phyloP scores from a whole-genome alignment of 2,329 filamentous ascomycete genomes.

The Apiospora sp. region DNA sequence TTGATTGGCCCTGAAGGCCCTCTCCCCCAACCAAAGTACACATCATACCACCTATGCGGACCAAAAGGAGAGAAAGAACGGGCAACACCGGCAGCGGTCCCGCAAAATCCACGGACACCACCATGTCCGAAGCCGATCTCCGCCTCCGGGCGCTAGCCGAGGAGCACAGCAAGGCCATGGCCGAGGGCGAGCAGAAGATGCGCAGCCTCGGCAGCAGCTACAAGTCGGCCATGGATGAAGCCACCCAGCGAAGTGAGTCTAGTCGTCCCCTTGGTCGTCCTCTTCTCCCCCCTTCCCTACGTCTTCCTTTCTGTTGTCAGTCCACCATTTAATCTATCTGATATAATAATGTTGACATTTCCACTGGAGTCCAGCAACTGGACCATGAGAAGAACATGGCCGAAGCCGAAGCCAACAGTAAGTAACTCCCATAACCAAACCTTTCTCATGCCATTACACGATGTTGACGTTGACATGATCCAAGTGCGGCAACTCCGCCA shows the following conservation, averaged over 20 bases:
- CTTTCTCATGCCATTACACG: background rate
- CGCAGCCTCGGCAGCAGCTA: slow-evolving; percentile 4
- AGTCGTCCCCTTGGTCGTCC: background rate
- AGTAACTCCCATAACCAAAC: background rate
- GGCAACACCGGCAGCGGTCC: background rate
- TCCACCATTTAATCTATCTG: background rate
- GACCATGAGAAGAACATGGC: slow-evolving; percentile 23
- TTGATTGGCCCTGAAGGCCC: background rate
- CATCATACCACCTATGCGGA: background rate
- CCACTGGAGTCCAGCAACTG: slow-evolving; percentile 10
- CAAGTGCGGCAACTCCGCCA: slow-evolving; percentile 15
- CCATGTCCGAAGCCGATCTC: slow-evolving; percentile 9
- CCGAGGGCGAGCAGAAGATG: slow-evolving; percentile 17
- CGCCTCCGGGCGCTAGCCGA: slow-evolving; percentile 8
- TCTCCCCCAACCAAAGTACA: background rate
- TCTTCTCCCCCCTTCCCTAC: background rate
- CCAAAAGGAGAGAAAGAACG: background rate
- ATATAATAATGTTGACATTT: background rate
- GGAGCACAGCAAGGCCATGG: slow-evolving; percentile 10
- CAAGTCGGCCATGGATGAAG: background rate
- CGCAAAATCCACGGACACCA: background rate
- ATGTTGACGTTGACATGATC: background rate
- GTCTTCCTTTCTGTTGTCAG: too few relatives aligned
- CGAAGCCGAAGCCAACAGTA: background rate
- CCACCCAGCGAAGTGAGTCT: background rate